Conservation (phyloP, 768 basidiomycete species). For the Pleurotus tuber-regium region DNA sequence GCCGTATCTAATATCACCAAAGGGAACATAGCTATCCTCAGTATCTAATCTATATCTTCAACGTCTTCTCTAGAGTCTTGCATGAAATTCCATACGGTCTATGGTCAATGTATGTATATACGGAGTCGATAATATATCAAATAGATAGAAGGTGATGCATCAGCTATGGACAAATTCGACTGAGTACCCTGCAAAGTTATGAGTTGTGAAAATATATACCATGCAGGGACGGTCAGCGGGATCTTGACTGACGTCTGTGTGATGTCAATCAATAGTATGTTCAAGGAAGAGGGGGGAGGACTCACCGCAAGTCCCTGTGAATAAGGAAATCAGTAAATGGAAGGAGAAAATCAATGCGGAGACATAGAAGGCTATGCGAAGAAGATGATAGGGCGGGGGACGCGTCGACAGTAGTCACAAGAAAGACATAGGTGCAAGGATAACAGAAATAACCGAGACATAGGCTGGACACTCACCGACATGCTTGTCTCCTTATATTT, state of each 20-base stretch:
- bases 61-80: no score
- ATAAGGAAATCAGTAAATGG: not conserved
- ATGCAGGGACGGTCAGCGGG: constrained; percentile 18
- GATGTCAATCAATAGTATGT: not conserved
- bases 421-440: not conserved
- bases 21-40: no score
- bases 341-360: not conserved
- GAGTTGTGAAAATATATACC: constrained; percentile 7
- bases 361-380: not conserved
- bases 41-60: no score
- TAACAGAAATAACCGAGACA: constrained; percentile 2
- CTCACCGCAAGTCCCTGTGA: constrained; percentile 58
- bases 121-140: no score
- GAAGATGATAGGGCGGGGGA: not conserved
- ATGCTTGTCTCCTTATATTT: constrained; percentile 97
- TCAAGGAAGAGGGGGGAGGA: constrained; percentile 9
- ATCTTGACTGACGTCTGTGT: constrained; percentile 17
- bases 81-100: no score
- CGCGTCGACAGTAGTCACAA: not conserved
- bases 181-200: not conserved
- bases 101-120: no score
- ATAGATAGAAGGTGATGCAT: no score
- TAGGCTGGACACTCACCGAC: constrained; percentile 50
- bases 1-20: no score
- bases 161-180: no score